Percentiles rank a stretch among this genome's conserved stretches.
Conservation (phyloP, 2,329 filamentous ascomycete species). For the Arthroderma sp. region DNA sequence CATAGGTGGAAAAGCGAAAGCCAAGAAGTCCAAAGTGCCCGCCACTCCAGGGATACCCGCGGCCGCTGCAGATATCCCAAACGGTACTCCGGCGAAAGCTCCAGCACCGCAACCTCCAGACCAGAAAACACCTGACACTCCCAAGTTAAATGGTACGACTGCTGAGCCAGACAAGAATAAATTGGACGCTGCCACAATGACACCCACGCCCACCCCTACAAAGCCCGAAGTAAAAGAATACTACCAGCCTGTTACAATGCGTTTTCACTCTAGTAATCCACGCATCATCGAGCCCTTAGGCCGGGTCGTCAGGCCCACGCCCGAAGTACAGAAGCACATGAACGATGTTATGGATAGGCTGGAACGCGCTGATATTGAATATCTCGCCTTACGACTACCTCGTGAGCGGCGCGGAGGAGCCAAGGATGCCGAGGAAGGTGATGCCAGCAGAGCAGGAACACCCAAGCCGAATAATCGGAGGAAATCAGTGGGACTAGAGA, state of each 20-base stretch:
- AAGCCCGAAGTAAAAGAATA: conserved; percentile 28
- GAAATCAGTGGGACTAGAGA: neutral
- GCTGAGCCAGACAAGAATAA: conserved; percentile 4
- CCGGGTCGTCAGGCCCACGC: conserved; percentile 41
- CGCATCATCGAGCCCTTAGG: conserved; percentile 42
- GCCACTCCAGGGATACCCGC: conserved; percentile 13
- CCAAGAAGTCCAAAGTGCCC: conserved; percentile 22
- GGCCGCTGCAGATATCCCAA: conserved; percentile 12
- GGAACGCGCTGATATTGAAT: conserved; percentile 41
- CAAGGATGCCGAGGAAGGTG: conserved; percentile 14
- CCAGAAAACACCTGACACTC: conserved; percentile 10
- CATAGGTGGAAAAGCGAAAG: conserved; percentile 21
- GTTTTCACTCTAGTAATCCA: conserved; percentile 40
- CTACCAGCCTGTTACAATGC: conserved; percentile 43
- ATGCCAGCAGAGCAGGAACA: conserved; percentile 8
- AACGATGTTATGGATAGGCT: conserved; percentile 44
- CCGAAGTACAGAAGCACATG: conserved; percentile 43
- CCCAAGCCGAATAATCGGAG: neutral
- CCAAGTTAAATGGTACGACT: conserved; percentile 13
- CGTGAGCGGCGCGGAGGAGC: conserved; percentile 18
- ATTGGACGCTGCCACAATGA: neutral
- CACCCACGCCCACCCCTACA: conserved; percentile 6
- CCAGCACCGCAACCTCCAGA: conserved; percentile 1
- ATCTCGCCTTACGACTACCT: conserved; percentile 44
- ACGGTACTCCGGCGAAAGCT: conserved; percentile 6